These are phyloP conservation scores for Vitis hybrid DNA, from an alignment of 177 flowering plant genomes.

Conservation along the genomic window DNA sequence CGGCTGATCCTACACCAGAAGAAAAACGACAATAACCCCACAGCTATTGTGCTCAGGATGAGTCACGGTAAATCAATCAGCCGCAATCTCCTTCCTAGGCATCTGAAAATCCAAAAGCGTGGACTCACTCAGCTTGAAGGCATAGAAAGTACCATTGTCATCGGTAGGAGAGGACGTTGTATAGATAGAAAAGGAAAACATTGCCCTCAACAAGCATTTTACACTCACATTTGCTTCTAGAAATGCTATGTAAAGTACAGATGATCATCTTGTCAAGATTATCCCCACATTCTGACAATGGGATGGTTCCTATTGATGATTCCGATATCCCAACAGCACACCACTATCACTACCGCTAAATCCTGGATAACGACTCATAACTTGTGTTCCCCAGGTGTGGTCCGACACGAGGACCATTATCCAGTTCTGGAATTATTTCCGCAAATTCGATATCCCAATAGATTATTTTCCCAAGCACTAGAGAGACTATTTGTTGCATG, in stretches of 20 bases:
- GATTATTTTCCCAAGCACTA: constrained; percentile 51
- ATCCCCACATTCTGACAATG: constrained; percentile 31
- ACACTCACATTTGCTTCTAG: constrained; percentile 33
- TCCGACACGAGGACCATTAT: constrained; percentile 30
- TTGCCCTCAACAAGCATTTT: constrained; percentile 31
- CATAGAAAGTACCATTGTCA: too few species aligned
- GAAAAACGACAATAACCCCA: too few species aligned
- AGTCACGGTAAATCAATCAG: too few species aligned
- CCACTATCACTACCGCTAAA: constrained; percentile 32
- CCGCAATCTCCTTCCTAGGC: too few species aligned
- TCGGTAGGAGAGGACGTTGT: too few species aligned
- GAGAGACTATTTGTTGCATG: constrained; percentile 39
- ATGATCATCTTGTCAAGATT: constrained; percentile 27
- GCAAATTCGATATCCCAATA: constrained; percentile 57
- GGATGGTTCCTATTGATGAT: constrained; percentile 27
- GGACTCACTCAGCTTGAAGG: too few species aligned
- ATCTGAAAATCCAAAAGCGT: too few species aligned
- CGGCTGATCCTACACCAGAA: too few species aligned
- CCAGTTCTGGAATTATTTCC: constrained; percentile 35
- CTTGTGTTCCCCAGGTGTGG: constrained; percentile 29
- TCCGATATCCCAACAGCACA: constrained; percentile 39
- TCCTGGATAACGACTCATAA: constrained; percentile 39
- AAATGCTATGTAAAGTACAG: constrained; percentile 33
- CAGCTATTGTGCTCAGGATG: too few species aligned
- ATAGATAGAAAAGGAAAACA: too few species aligned